These are phyloP conservation scores for Leccinum sublutescens DNA, from an alignment of 768 basidiomycete species.

Conservation along the genomic window DNA sequence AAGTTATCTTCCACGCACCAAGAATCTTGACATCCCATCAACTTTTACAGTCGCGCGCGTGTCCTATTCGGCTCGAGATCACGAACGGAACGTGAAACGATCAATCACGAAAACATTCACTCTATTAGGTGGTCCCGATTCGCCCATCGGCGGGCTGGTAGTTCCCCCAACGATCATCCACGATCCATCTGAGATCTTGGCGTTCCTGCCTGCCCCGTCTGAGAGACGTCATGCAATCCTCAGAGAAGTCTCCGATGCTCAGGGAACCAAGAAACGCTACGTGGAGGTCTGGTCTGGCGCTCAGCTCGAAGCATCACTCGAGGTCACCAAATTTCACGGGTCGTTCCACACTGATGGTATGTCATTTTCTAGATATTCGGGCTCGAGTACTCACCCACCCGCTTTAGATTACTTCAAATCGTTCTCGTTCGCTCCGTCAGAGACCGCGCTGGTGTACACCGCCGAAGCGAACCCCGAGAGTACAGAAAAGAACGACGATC, in stretches of 20 bases:
- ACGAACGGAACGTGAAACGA: slow-evolving; percentile 48
- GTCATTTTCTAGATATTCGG: not conserved
- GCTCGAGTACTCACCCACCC: not conserved
- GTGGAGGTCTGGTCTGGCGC: slow-evolving; percentile 59
- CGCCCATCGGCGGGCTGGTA: slow-evolving; percentile 7
- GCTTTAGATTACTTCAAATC: slow-evolving; percentile 49
- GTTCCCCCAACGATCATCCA: slow-evolving; percentile 16
- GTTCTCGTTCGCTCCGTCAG: slow-evolving; percentile 53
- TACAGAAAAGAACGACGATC: slow-evolving; percentile 24
- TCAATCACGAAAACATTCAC: slow-evolving; percentile 42
- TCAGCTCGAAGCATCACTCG: slow-evolving; percentile 43
- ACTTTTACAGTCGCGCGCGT: slow-evolving; percentile 39
- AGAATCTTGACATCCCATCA: fast-evolving
- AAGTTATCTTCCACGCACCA: not conserved
- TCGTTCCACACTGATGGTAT: slow-evolving; percentile 63
- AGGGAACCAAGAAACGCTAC: slow-evolving; percentile 41
- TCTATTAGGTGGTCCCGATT: slow-evolving; percentile 13
- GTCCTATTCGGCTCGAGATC: slow-evolving; percentile 48
- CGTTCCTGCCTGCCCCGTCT: slow-evolving; percentile 42
- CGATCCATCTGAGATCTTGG: slow-evolving; percentile 37
- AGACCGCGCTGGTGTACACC: slow-evolving; percentile 53
- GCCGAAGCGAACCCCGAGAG: slow-evolving; percentile 49
- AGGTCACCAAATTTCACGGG: slow-evolving; percentile 58
- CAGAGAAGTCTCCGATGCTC: slow-evolving; percentile 33
- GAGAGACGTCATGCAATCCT: slow-evolving; percentile 46